These are phyloP conservation scores for Dicorynia guianensis DNA, from an alignment of 306 rosid species.

Conservation along the genomic window DNA sequence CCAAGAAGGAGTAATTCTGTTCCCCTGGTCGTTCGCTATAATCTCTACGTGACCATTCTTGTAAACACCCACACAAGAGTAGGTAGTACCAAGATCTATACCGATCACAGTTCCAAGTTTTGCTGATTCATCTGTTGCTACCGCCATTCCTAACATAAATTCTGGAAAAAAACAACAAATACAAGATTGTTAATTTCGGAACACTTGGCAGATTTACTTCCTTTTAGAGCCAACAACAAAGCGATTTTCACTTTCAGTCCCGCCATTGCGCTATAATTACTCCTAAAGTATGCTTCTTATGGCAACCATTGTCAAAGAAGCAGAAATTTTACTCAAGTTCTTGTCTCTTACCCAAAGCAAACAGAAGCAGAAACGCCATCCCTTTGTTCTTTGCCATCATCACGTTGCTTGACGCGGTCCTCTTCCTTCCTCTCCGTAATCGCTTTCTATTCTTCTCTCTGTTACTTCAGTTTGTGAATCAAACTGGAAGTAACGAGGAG, in stretches of 20 bases:
- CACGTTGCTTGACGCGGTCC: not conserved
- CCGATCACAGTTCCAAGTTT: constrained; percentile 58
- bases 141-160: constrained; percentile 40
- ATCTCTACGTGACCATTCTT: constrained; percentile 59
- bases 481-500: not conserved
- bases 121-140: constrained; percentile 37
- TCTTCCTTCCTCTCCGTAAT: not conserved
- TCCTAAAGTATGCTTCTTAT: not conserved
- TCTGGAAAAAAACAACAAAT: constrained; percentile 1
- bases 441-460: not conserved
- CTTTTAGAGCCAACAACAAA: not conserved
- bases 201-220: not conserved
- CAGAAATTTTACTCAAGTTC: not conserved
- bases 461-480: not conserved
- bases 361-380: constrained; percentile 46
- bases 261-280: not conserved
- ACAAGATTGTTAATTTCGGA: not conserved
- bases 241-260: not conserved
- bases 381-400: constrained; percentile 38
- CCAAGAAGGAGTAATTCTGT: constrained; percentile 66
- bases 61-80: constrained; percentile 65
- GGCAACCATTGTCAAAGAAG: not conserved
- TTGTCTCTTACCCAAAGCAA: constrained; percentile 39
- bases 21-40: constrained; percentile 70
- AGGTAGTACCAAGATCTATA: constrained; percentile 66